Evolutionary conservation across 352 stramenopile genomes (phyloP).

Genomic region (Thalassiosira mediterranea): DNA sequence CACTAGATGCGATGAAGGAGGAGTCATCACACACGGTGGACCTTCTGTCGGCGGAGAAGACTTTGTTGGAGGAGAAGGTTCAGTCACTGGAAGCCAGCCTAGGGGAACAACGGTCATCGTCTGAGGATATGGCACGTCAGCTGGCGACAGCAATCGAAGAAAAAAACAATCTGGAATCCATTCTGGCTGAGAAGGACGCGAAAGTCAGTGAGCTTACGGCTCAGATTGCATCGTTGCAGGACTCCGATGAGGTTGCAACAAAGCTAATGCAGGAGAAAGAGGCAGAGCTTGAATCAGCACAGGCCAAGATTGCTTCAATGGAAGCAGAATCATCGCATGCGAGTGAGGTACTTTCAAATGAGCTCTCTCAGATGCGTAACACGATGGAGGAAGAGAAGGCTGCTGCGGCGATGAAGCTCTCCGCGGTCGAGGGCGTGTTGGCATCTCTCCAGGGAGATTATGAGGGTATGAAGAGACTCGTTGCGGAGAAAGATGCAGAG

Average conservation of each 20-base stretch:
- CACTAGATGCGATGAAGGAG: background rate
- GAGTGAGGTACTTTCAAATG: too few species aligned
- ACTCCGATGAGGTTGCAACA: background rate
- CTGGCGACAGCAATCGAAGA: too few species aligned
- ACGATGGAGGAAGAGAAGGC: too few species aligned
- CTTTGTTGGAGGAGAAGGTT: background rate
- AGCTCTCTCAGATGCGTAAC: too few species aligned
- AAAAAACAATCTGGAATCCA: background rate
- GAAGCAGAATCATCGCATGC: background rate
- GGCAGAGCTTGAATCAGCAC: background rate
- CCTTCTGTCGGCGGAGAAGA: too few species aligned
- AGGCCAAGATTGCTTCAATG: background rate
- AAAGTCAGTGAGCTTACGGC: background rate
- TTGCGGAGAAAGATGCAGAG: slow-evolving; percentile 9
- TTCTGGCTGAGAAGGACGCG: slow-evolving; percentile 7
- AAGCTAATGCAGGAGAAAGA: background rate
- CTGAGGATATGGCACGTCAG: too few species aligned
- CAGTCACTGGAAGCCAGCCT: background rate
- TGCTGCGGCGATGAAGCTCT: background rate
- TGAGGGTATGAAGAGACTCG: slow-evolving; percentile 7
- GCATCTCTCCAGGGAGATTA: background rate
- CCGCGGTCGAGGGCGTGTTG: background rate
- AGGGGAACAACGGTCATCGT: background rate
- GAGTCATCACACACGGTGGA: too few species aligned
- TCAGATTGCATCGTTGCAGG: slow-evolving; percentile 4